Evolutionary conservation across 2,329 filamentous ascomycete species (phyloP), one percentile per base, ranked within the genome.

Genomic region (Capronia coronata): DNA sequence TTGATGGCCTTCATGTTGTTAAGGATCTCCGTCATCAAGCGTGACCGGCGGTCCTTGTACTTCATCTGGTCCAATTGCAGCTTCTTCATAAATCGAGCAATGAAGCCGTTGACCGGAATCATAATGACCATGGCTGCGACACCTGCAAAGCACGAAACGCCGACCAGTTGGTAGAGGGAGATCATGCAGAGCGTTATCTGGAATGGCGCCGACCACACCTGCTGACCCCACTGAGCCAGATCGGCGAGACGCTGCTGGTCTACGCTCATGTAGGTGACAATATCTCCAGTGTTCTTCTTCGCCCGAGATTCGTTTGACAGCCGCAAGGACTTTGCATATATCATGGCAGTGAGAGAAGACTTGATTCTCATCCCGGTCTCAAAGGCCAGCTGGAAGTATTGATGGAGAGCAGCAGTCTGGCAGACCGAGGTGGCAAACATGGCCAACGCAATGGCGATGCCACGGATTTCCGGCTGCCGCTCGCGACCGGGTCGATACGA

Each of bases 1-100:
- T 98, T 98, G 74, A 98, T 93, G 65, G 89, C 94, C 75, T 98
- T 98, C 87, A 98, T 98, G 71, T 97, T 97, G 75, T 94, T 96
- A 64, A 98, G 75, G 59, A 98, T 98, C 68, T 98, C 93, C 5
- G 91, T 94, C 75, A 97, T 96, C 51, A 98, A 72, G 43, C 91
- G 82, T 40, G 90, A 95, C 64, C 93, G 82, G 32, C 89, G 79
- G 63, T 98, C 93, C 72, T 98, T 98, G 73, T 97, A 97, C 75
- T 94, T 94, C 93, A 98, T 98, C 72, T 98, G 93, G 57, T 83
- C 76, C 69, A 97, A 94, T 66, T 98, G 94, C 61, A 98, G 72
- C 37, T 78, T 88, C 72, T 95, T 96, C 86, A 96, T 96, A 61
- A 94, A 77, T 51, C 84, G 80, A 19, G 93, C 91, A 64, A 97